Evolutionary conservation across 1,284 basidiomycete genomes (phyloP), one percentile per base, ranked within the genome.

Genomic region (Omphalotus olearius): DNA sequence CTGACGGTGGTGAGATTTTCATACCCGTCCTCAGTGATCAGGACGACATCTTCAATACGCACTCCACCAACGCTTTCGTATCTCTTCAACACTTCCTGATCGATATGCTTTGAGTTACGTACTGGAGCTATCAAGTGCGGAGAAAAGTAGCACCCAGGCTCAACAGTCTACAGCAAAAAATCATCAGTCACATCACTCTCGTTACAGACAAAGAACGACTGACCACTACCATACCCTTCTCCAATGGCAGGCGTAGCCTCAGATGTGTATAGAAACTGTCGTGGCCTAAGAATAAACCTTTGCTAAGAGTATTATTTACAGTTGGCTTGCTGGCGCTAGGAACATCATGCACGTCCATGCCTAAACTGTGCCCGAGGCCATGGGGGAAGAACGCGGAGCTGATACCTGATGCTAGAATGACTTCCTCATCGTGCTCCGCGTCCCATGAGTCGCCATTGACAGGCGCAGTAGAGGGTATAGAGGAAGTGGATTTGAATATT

Each of bases 381-480:
- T 96, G 93, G 9, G 93, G 93, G 77, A 91, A 95, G 75, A 96
- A 96, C 0, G 90, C 88, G 1, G 83, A 73, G 53, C 85, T 85
- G 39, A 91, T 68, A 0, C 92, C 92, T 2, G 83, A 84, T 20
- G 78, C 78, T 5, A 95, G 72, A 49, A 96, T 83, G 7, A 78
- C 80, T 52, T 87, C 80, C 56, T 82, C 80, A 1, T 52, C 54
- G 78, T 71, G 56, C 80, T 80, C 77, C 73, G 78, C 1, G 74
- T 78, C 35, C 76, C 78, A 2, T 74, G 76, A 35, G 66, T 66
- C 2, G 69, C 69, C 1, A 71, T 73, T 35, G 71, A 60, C 3
- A 3, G 52, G 52, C 14, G 47, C 47, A 14, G 46, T 52, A 6
- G 46, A 48, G 4, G 50, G 50, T 10, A 36, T 46, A 0, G 42